Base-by-base conservation (phyloP, 2,329 filamentous ascomycete species). In the Cordyceps cateniannulata region DNA sequence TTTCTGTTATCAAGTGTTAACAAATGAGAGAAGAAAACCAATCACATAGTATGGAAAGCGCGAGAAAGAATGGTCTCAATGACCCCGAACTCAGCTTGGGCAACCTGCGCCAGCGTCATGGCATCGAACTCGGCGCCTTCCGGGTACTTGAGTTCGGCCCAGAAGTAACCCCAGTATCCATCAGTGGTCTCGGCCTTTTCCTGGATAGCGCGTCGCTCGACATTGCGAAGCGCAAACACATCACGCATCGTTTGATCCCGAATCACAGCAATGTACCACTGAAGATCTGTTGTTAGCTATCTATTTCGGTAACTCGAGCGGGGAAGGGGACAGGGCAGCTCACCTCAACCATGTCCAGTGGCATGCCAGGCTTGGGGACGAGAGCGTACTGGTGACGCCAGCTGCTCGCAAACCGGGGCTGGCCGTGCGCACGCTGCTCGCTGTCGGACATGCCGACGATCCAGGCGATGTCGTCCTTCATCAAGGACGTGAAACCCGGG, bases 221-320 rank as follows among this genome's bases (percentile, higher is more conserved):
- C 69, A 24, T 82, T 72, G 0, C 75, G 68, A 12, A 78, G 72
- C 10, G 66, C 57, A 38, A 75, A 65, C 12, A 80, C 68, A 25
- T 75, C 73, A 2, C 76, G 71, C 14, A 69, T 72, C 0, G 81
- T 81, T 66, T 82, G 78, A 64, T 82, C 77, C 42, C 82, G 80
- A 60, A 86, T 80, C 25, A 83, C 62, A 18, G 75, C 72, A 59
- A 85, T 79, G 70, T 85, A 86, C 75, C 78, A 86, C 83, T 85
- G 53, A 42, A 3, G 5, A 18, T 5, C 8, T 47, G 40, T 12
- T 45, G n/a, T 57, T 27, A 49, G 29, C 22, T 25, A 44, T 7
- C 6, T 10, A 27, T 18, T 12, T 16, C 27, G 42, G 6, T 22
- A 38, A 22, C 16, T 54, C 9, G 47, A 2, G 42, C 8, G 29